These are phyloP conservation scores for Lentinus tigrinus DNA, from an alignment of 768 basidiomycete species.

Conservation along the genomic window DNA sequence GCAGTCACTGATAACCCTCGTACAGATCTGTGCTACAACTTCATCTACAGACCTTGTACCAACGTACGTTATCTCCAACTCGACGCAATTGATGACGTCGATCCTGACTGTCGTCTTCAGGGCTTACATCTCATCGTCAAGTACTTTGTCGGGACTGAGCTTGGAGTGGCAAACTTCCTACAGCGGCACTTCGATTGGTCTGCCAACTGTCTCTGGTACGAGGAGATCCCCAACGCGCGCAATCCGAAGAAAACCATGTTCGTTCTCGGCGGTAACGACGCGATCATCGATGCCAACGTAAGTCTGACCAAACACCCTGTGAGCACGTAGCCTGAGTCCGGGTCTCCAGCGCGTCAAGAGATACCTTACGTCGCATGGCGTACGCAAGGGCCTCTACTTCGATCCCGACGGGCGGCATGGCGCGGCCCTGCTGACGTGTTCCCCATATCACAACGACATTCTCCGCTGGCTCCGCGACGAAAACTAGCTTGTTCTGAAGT, in stretches of 20 bases:
- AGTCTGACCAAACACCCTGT: conserved; percentile 18
- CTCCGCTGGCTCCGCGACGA: conserved; percentile 56
- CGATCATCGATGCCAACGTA: conserved; percentile 74
- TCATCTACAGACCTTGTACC: conserved; percentile 70
- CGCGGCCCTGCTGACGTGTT: conserved; percentile 51
- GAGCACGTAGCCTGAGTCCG: not conserved
- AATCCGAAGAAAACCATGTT: conserved; percentile 68
- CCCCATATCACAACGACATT: conserved; percentile 54
- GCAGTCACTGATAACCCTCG: not conserved
- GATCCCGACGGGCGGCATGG: conserved; percentile 66
- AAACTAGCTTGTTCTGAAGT: not conserved
- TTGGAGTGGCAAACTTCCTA: conserved; percentile 84
- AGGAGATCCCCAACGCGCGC: conserved; percentile 80
- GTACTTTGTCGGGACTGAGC: conserved; percentile 85
- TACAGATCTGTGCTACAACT: conserved; percentile 86
- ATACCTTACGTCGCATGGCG: conserved; percentile 76
- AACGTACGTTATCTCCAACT: conserved; percentile 45
- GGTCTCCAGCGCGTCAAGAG: conserved; percentile 58
- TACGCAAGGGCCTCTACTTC: conserved; percentile 63
- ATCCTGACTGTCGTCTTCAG: conserved; percentile 35
- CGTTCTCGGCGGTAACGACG: conserved; percentile 81
- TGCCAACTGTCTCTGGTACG: conserved; percentile 85
- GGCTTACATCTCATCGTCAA: conserved; percentile 78
- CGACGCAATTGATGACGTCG: not conserved
- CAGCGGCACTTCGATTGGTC: conserved; percentile 85